Base-by-base conservation (phyloP, 805 yeast genomes). In the Suhomyces tanzawaensis region DNA sequence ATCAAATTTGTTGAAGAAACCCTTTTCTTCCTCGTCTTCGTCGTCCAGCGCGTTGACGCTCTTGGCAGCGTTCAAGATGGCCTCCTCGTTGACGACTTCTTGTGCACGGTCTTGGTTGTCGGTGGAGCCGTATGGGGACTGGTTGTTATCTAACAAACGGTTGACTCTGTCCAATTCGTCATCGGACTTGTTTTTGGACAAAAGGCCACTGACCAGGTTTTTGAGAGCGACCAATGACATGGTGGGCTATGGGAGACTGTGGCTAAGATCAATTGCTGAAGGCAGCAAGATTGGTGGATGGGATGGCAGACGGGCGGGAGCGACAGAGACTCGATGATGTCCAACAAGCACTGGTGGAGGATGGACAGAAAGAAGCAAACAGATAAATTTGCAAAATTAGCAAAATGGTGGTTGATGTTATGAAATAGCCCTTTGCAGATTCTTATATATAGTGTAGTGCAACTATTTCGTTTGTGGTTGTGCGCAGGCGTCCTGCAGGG, bases 1-100 rank as follows among this genome's bases (percentile, higher is more conserved):
- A 57, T 85, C 93, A 36, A 85, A 71, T 32, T 67, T 74, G 26
- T 72, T 73, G 44, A 81, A 69, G 25, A 79, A 51, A 4, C 71
- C 66, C 4, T 15, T 48, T 9, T 42, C 43, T n/a, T 50, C 57
- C 2, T 58, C 62, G n/a, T 41, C 49, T 12, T 46, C 46, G 36
- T 49, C 52, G 26, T 30, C 48, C 28, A 52, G 58, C 19, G 41
- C 42, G 34, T 49, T 54, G 28, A 40, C 49, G 23, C 47, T 48
- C 36, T 56, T 58, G 27, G 59, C 54, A 14, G 69, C 69, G 24
- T 53, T 53, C 22, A 55, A 39, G 9, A 60, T 53, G 2, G 65
- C 60, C 44, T 69, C 74, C 36, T 66, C 71, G 33, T 58, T 57
- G 17, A 66, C 64, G 3, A 56, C 46, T 38, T 54, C 54, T 41